Percentiles rank a stretch among this genome's conserved stretches.
Conservation (phyloP, 306 rosid genomes). For the Pachyrhizus erosus region DNA sequence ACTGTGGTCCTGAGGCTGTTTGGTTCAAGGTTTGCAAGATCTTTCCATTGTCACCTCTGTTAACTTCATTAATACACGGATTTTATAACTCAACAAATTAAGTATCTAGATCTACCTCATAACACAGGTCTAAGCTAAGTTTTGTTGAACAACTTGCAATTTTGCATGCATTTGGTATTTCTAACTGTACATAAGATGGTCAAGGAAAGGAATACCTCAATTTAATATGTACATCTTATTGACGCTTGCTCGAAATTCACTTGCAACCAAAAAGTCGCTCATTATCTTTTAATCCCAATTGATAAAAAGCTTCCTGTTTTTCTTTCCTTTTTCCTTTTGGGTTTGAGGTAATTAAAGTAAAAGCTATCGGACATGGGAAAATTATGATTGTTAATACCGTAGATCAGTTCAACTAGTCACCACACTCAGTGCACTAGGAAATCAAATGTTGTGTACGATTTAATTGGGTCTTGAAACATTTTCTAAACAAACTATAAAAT, state of each 20-base stretch:
- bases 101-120: not conserved
- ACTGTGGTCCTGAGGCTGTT: slow-evolving; percentile 99
- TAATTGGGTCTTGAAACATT: not conserved
- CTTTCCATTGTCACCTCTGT: slow-evolving; percentile 51
- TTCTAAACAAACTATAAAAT: slow-evolving; percentile 13
- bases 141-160: not conserved
- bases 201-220: not conserved
- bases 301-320: not conserved
- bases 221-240: not conserved
- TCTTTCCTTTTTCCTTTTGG: not conserved
- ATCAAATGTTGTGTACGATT: not conserved
- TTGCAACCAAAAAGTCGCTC: not conserved
- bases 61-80: not conserved
- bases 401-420: not conserved
- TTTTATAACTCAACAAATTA: slow-evolving; percentile 14
- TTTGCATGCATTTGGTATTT: too few species aligned
- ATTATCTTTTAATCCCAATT: not conserved
- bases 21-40: slow-evolving; percentile 98
- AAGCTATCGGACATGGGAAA: not conserved
- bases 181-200: too few species aligned
- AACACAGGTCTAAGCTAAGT: not conserved
- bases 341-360: not conserved
- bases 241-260: not conserved
- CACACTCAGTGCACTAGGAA: not conserved
- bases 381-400: not conserved